Evolutionary conservation across 768 basidiomycete species (phyloP).

Genomic region (Collybia sp.): DNA sequence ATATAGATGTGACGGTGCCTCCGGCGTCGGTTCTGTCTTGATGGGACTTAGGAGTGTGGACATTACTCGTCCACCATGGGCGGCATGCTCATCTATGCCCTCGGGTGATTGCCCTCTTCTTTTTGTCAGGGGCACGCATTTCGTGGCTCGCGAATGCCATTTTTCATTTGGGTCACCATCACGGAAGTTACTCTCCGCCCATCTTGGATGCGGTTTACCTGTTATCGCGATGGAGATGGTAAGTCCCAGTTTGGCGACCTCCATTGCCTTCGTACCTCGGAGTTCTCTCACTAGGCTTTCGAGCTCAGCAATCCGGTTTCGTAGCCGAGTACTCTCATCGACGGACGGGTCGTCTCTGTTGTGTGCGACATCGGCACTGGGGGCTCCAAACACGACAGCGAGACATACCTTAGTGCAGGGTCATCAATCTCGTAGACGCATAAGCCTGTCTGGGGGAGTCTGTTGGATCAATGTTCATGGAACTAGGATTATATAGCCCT

Average conservation of each 20-base stretch:
- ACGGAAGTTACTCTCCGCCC: slow-evolving; percentile 76
- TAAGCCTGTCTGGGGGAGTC: slow-evolving; percentile 68
- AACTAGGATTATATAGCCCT: slow-evolving; percentile 12
- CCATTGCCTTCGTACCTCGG: slow-evolving; percentile 43
- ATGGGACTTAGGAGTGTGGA: slow-evolving; percentile 54
- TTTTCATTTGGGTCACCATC: slow-evolving; percentile 80
- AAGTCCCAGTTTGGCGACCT: slow-evolving; percentile 2
- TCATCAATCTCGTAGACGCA: slow-evolving; percentile 96
- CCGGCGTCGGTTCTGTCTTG: slow-evolving; percentile 59
- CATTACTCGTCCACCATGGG: slow-evolving; percentile 31
- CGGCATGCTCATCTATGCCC: slow-evolving; percentile 18
- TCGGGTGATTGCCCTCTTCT: slow-evolving; percentile 32
- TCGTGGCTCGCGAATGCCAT: slow-evolving; percentile 81
- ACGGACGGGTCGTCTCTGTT: slow-evolving; percentile 78
- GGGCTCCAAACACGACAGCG: neutral
- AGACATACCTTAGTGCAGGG: slow-evolving; percentile 64
- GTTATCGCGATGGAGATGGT: slow-evolving; percentile 7
- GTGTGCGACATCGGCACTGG: neutral
- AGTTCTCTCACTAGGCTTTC: slow-evolving; percentile 90
- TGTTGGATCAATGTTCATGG: neutral
- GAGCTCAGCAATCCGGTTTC: slow-evolving; percentile 87
- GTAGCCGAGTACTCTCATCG: slow-evolving; percentile 83
- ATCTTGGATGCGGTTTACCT: slow-evolving; percentile 87
- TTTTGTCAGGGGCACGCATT: slow-evolving; percentile 49
- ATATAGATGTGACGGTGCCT: slow-evolving; percentile 52